A percentile compares a stretch with the other conserved stretches of the same genome.
Evolutionary conservation across 345 rosid genomes (phyloP).

Genomic region (Erysimum cheiranthoides): DNA sequence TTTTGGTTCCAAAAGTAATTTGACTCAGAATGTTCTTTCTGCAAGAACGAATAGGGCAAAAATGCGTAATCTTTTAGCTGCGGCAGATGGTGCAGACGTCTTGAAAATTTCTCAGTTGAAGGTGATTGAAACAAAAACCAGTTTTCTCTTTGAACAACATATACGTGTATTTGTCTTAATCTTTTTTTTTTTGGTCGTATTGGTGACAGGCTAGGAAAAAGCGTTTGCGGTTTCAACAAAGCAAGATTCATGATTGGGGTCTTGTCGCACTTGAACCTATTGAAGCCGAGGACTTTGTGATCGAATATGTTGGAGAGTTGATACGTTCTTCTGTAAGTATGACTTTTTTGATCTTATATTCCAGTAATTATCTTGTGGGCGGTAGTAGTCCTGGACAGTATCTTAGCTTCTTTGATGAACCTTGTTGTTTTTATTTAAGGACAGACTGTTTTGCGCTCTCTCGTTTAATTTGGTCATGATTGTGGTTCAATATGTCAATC

Average conservation of each 20-base stretch:
- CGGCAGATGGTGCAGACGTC: conserved; percentile 96
- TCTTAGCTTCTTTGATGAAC: conserved; percentile 25
- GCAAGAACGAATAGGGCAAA: conserved; percentile 97
- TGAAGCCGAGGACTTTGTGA: conserved; percentile 97
- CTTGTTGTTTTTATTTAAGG: conserved; percentile 4
- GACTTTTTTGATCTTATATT: conserved; percentile 16
- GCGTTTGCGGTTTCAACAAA: conserved; percentile 83
- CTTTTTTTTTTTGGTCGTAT: conserved; percentile 2
- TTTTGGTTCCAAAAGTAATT: conserved; percentile 58
- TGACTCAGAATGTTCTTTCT: conserved; percentile 74
- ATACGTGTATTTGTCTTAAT: conserved; percentile 13
- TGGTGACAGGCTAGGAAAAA: conserved; percentile 88
- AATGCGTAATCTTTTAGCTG: conserved; percentile 97
- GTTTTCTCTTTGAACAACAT: conserved; percentile 34
- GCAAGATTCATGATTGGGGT: conserved; percentile 99
- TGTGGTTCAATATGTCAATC: conserved; percentile 32
- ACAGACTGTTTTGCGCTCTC: conserved; percentile 1
- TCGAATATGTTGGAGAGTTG: conserved; percentile 97
- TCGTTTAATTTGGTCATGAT: conserved; percentile 25
- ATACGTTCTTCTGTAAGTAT: conserved; percentile 86
- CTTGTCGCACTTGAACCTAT: conserved; percentile 92
- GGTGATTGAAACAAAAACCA: conserved; percentile 52
- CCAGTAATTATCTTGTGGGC: not conserved
- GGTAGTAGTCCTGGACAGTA: conserved; percentile 8
- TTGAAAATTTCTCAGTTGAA: conserved; percentile 89